Base-by-base conservation (phyloP, 75 land plant genomes). In the Pinus tabuliformis region DNA sequence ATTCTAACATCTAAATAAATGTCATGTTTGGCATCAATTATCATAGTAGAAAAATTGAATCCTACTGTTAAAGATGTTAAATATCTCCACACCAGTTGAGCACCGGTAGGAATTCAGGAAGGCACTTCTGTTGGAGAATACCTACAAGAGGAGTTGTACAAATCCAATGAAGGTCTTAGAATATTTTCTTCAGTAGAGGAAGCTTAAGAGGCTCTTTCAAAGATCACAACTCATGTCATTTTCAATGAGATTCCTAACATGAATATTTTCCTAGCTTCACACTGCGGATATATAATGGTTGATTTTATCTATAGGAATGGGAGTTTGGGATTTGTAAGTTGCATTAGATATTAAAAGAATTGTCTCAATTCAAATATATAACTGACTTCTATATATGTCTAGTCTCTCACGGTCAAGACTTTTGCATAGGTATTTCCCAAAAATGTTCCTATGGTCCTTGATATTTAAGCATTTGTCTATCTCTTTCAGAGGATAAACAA, bases 1-100 rank as follows among this genome's bases (percentile, higher is more conserved):
- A 94, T 94, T 56, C 83, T 94, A 76, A 94, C 79, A 22, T 91
- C 94, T 49, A 94, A 94, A 79, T 94, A 94, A 78, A 94, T 92
- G 15, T 94, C 97, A 58, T 91, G 87, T 73, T 80, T 94, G 78
- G 89, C 94, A 6, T 91, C 96, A 20, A 88, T 93, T 58, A 87
- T 93, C 28, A 93, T 94, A 59, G 91, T 87, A 21, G 92, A 90
- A 73, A 81, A 86, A 59, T 18, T 59, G 21, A 59, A 59, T 4
- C 61, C n/a, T 13, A 74, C 83, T 3, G 56, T 83, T 3, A 21
- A 61, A 3, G 82, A 83, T 49, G 42, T 88, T 18, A 58, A 81
- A 1, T 61, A 75, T 57, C 81, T 88, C 5, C 16, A 24, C 61
- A 42, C 39, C 6, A 78, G 59, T 33, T 76, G 78, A 37, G 82